These are phyloP conservation scores for Pythium myriotylum DNA, from an alignment of 352 stramenopile genomes.

Conservation along the genomic window DNA sequence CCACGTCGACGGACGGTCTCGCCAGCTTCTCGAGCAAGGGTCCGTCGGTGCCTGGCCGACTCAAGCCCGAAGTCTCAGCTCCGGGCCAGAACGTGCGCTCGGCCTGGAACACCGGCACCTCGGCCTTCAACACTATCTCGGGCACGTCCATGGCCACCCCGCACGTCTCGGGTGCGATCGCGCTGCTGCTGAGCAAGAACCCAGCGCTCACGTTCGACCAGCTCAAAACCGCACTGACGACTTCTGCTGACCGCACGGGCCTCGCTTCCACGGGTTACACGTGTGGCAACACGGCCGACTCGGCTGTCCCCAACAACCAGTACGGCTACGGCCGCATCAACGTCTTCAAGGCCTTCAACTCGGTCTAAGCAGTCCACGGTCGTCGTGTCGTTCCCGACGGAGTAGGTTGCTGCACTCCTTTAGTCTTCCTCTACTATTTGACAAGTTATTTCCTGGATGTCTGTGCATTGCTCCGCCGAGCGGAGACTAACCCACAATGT, in stretches of 20 bases:
- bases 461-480: too few species aligned
- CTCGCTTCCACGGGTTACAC: conserved; percentile 23
- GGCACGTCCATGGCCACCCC: conserved; percentile 37
- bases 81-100: conserved; percentile 31
- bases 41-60: conserved; percentile 12
- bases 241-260: conserved; percentile 13
- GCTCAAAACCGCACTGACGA: conserved; percentile 14
- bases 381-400: not conserved
- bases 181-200: conserved; percentile 31
- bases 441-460: not conserved
- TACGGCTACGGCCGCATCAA: conserved; percentile 40
- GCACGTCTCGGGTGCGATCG: conserved; percentile 35
- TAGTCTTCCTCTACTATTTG: not conserved
- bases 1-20: conserved; percentile 20
- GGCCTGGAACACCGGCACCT: conserved; percentile 22
- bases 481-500: too few species aligned
- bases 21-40: conserved; percentile 36
- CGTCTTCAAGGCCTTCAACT: conserved; percentile 16
- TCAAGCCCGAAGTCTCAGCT: conserved; percentile 39
- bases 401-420: too few species aligned
- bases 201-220: conserved; percentile 24
- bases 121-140: conserved; percentile 3
- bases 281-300: conserved; percentile 30
- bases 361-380: not conserved
- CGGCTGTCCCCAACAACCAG: conserved; percentile 36